phyloP scores from a whole-genome alignment of 352 stramenopile genomes.

The Pythium sp. region DNA sequence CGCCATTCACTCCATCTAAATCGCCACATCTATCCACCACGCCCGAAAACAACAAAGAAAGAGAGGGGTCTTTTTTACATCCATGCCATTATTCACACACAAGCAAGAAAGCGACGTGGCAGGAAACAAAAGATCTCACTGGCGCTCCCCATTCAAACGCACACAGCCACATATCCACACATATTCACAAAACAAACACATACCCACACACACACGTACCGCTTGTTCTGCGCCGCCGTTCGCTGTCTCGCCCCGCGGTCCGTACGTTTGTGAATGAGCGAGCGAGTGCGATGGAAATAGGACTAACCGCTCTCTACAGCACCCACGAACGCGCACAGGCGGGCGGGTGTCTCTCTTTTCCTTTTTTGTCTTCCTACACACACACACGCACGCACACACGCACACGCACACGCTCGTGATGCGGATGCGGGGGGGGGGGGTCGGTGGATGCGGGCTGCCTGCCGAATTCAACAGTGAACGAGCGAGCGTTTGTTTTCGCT shows the following conservation, averaged over 20 bases:
- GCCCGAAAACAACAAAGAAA: background rate
- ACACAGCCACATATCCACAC: background rate
- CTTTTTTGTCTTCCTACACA: too few species aligned
- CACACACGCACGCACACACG: too few species aligned
- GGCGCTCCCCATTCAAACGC: background rate
- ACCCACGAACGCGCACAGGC: background rate
- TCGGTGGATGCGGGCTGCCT: constrained; percentile 3
- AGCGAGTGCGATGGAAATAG: background rate
- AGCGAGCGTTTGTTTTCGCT: background rate
- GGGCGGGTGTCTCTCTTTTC: too few species aligned
- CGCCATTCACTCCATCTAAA: background rate
- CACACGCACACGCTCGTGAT: background rate
- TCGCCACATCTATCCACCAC: background rate
- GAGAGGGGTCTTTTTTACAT: background rate
- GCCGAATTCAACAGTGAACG: constrained; percentile 7
- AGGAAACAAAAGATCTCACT: background rate
- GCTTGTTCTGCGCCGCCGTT: background rate
- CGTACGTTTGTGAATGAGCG: background rate
- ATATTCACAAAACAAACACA: background rate
- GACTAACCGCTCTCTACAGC: background rate
- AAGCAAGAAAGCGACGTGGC: background rate
- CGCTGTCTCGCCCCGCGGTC: background rate
- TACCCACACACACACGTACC: background rate
- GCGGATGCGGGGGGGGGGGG: background rate
- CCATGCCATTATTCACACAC: background rate